Conservation (phyloP, 768 basidiomycete species). For the Antrodiella citrinella region DNA sequence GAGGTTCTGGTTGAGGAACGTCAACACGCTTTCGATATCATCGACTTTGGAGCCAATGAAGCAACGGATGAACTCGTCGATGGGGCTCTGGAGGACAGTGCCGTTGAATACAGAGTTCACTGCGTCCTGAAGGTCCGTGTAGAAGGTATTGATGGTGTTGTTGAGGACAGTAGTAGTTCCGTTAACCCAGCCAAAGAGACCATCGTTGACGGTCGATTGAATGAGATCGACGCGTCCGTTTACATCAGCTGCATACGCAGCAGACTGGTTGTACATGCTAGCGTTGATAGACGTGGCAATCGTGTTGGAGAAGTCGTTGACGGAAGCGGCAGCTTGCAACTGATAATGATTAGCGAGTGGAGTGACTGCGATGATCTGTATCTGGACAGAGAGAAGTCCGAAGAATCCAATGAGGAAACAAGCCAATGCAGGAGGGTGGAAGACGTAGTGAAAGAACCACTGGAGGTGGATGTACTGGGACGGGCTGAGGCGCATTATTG, state of each 20-base stretch:
- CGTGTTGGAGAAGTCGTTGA: constrained; percentile 56
- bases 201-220: constrained; percentile 75
- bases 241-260: constrained; percentile 66
- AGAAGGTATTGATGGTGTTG: constrained; percentile 78
- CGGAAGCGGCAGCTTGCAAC: constrained; percentile 50
- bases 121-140: constrained; percentile 71
- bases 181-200: constrained; percentile 94
- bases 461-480: constrained; percentile 60
- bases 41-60: constrained; percentile 88
- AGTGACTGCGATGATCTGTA: constrained; percentile 75
- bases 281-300: constrained; percentile 74
- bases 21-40: constrained; percentile 79
- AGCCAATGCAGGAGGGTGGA: constrained; percentile 84
- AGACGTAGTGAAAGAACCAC: constrained; percentile 90
- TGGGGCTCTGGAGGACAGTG: constrained; percentile 73
- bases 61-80: constrained; percentile 83
- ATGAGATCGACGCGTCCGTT: constrained; percentile 64
- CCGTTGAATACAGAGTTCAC: constrained; percentile 78
- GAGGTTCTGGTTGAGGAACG: constrained; percentile 87
- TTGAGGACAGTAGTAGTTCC: constrained; percentile 84
- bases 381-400: constrained; percentile 76
- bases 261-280: constrained; percentile 77
- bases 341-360: constrained; percentile 66
- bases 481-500: constrained; percentile 45
- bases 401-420: constrained; percentile 92